phyloP scores from a whole-genome alignment of 306 rosid species.

The Hippophae tibetana region DNA sequence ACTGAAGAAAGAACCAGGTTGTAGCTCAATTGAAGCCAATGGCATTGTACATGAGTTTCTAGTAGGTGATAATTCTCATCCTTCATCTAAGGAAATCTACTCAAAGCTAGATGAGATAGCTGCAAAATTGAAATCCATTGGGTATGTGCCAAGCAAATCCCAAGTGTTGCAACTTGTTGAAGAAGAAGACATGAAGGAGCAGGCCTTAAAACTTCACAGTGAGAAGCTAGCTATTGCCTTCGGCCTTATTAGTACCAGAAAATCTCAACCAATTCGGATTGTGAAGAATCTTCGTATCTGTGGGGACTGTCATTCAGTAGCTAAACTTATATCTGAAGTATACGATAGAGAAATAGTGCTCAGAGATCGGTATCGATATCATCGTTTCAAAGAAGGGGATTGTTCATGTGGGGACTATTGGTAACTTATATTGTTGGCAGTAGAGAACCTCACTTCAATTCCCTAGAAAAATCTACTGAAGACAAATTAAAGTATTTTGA shows the following conservation, averaged over 20 bases:
- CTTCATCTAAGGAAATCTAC: conserved; percentile 32
- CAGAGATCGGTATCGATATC: conserved; percentile 56
- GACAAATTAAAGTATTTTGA: neutral
- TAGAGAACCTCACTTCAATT: neutral
- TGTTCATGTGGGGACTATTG: conserved; percentile 61
- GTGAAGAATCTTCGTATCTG: conserved; percentile 65
- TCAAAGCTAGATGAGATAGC: conserved; percentile 49
- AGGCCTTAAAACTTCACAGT: conserved; percentile 41
- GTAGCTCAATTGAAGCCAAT: conserved; percentile 45
- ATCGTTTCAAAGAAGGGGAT: conserved; percentile 45
- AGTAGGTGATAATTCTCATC: conserved; percentile 50
- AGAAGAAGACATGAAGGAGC: conserved; percentile 50
- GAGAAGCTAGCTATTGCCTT: conserved; percentile 59
- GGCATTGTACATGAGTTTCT: conserved; percentile 42
- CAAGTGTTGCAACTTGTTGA: conserved; percentile 42
- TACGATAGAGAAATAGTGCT: conserved; percentile 43
- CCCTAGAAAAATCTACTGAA: neutral
- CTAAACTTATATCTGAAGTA: conserved; percentile 46
- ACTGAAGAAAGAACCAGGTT: conserved; percentile 51
- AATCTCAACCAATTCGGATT: conserved; percentile 48
- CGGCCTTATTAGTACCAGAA: conserved; percentile 38
- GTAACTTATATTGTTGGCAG: conserved; percentile 21
- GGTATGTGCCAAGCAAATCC: conserved; percentile 45
- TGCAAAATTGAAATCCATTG: conserved; percentile 31
- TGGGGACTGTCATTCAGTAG: conserved; percentile 48